Evolutionary conservation across 352 stramenopile genomes (phyloP).

Genomic region (Phytophthora rubi): DNA sequence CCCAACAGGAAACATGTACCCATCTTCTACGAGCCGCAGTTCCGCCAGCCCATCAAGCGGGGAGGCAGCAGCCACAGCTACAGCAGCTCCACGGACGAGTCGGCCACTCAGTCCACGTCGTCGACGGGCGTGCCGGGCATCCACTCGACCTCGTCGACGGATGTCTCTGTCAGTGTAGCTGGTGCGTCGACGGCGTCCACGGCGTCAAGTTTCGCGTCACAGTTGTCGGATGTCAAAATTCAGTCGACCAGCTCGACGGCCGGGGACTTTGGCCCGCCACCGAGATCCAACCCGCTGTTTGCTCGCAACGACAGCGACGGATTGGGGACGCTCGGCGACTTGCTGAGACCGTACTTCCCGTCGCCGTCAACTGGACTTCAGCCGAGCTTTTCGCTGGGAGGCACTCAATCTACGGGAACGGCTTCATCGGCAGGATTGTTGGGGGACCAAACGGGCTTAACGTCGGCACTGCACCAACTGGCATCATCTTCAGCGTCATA

Average conservation of each 20-base stretch:
- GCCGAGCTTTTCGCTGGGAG: conserved; percentile 31
- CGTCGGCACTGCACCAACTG: conserved; percentile 60
- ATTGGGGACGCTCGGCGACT: conserved; percentile 47
- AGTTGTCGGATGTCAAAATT: conserved; percentile 43
- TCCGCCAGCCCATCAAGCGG: conserved; percentile 40
- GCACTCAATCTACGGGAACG: conserved; percentile 5
- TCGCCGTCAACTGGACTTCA: conserved; percentile 25
- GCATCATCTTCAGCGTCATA: conserved; percentile 62
- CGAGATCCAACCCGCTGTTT: conserved; percentile 62
- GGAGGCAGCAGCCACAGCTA: conserved; percentile 7
- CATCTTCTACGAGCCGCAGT: conserved; percentile 77
- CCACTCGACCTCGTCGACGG: conserved; percentile 32
- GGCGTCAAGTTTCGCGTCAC: conserved; percentile 17
- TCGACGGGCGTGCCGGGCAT: conserved; percentile 38
- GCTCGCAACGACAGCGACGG: conserved; percentile 63
- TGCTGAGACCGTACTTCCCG: conserved; percentile 55
- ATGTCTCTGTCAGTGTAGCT: conserved; percentile 8
- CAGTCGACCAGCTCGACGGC: conserved; percentile 21
- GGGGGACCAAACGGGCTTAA: conserved; percentile 20
- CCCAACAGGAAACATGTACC: conserved; percentile 86
- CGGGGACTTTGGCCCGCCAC: conserved; percentile 32
- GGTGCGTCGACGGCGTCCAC: conserved; percentile 42
- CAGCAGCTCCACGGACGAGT: conserved; percentile 50
- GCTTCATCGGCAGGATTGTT: conserved; percentile 23
- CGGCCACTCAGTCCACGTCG: conserved; percentile 36